Base-by-base conservation (phyloP, 768 basidiomycete species). In the Podaxis rugospora region DNA sequence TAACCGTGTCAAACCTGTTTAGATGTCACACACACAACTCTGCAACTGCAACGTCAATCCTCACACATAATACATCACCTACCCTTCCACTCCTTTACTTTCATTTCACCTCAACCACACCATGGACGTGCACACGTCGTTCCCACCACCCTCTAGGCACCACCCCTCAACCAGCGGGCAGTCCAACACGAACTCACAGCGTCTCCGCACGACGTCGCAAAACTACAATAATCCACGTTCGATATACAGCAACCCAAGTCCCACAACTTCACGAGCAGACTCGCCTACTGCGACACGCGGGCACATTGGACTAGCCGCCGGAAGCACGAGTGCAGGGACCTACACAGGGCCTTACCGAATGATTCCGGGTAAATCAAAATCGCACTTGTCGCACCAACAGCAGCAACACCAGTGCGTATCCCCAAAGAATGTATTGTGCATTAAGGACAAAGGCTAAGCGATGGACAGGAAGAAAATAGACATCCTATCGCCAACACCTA, bases 401-500 rank as follows among this genome's bases (percentile, higher is more conserved):
- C 57, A 57, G 27, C 60, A 23, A 2, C 55, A 36, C 13, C 51
- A 53, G 51, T 57, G 9, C 14, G 55, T 49, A 18, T 55, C 9
- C 28, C 32, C 32, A 32, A 23, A 7, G 47, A 23, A n/a, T 49
- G 4, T 46, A 46, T 46, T 28, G 18, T 18, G n/a, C 14, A n/a
- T 44, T 53, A 21, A 5, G 25, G 9, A 27, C 23, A 23, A 28
- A 36, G 21, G 21, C 32, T 51, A 39, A 18, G 21, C 39, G 59
- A 49, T 37, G 42, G 16, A 61, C 52, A 65, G 63, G 32, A 56
- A 40, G 28, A 62, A 66, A 28, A 32, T 53, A 23, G 62, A 71
- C 63, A 88, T 89, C 39, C 71, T 85, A 47, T 80, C 89, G 0
- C 87, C 88, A 1, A 79, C 84, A 25, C 88, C 88, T n/a, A 84